A percentile compares a stretch with the other conserved stretches of the same genome.
phyloP scores from a whole-genome alignment of 2,329 filamentous ascomycete genomes.

The Thelonectria discophora region DNA sequence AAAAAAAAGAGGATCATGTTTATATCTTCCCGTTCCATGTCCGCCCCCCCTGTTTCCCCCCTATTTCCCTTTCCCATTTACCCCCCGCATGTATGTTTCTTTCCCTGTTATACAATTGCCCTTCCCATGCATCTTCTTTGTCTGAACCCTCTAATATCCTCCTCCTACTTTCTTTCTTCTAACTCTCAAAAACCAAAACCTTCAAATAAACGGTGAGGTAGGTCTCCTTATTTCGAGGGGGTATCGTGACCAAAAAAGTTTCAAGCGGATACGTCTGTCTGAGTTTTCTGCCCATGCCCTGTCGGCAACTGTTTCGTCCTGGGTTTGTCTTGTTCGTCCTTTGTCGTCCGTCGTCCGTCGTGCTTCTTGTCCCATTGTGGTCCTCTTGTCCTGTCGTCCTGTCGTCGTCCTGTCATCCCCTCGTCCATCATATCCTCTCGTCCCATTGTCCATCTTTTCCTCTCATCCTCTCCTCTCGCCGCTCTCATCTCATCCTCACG shows the following conservation, averaged over 20 bases:
- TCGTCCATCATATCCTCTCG: too few relatives aligned
- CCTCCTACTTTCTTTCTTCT: slow-evolving; percentile 28
- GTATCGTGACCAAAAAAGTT: slow-evolving; percentile 37
- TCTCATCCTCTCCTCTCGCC: too few relatives aligned
- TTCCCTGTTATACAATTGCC: not conserved
- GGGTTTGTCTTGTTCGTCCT: slow-evolving; percentile 13
- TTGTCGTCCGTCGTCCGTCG: not conserved
- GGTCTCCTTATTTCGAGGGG: slow-evolving; percentile 32
- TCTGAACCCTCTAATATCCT: slow-evolving; percentile 20
- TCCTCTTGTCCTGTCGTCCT: too few relatives aligned
- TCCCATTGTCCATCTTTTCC: too few relatives aligned
- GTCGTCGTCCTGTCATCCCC: too few relatives aligned
- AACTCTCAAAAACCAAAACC: slow-evolving; percentile 33
- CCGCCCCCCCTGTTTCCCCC: too few relatives aligned
- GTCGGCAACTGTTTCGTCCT: too few relatives aligned
- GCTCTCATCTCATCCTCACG: not conserved
- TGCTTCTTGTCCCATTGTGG: too few relatives aligned
- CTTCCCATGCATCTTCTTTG: not conserved
- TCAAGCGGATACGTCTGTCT: slow-evolving; percentile 11
- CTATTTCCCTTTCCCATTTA: slow-evolving; percentile 13
- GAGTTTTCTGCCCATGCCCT: slow-evolving; percentile 13
- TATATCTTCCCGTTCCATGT: slow-evolving; percentile 13
- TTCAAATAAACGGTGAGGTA: slow-evolving; percentile 28
- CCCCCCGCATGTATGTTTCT: not conserved
- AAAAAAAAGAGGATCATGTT: slow-evolving; percentile 8